Percentiles rank a stretch among this genome's conserved stretches.
Evolutionary conservation across 2,329 filamentous ascomycete genomes (phyloP).

Genomic region (Hymenoscyphus occultus): DNA sequence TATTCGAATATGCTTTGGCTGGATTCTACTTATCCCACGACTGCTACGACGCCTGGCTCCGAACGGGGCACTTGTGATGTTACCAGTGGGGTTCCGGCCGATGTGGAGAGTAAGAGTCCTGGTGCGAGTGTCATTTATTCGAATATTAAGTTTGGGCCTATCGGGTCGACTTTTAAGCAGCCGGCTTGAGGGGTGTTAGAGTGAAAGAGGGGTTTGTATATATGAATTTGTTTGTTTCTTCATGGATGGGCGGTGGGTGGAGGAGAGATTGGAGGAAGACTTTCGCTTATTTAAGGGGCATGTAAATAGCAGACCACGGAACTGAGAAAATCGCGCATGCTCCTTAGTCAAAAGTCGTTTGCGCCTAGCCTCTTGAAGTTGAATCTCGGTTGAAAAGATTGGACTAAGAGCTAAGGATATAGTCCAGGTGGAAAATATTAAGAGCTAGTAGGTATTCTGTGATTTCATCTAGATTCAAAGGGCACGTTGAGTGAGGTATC

Average conservation of each 20-base stretch:
- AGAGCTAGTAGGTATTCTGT: no score
- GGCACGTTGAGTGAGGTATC: no score
- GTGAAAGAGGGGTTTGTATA: background rate
- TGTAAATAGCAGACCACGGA: background rate
- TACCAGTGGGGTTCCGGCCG: slow-evolving; percentile 49
- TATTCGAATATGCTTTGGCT: slow-evolving; percentile 71
- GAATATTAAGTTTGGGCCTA: slow-evolving; percentile 36
- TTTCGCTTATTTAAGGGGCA: background rate
- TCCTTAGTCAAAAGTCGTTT: no score
- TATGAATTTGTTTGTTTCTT: slow-evolving; percentile 2
- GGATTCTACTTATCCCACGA: slow-evolving; percentile 61
- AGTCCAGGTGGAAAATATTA: no score
- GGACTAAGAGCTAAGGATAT: no score
- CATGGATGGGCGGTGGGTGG: background rate
- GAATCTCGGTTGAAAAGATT: no score
- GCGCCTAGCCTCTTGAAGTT: no score
- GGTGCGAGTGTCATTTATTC: slow-evolving; percentile 43
- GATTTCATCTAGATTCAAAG: no score
- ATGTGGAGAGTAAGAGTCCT: slow-evolving; percentile 46
- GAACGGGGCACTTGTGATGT: slow-evolving; percentile 54
- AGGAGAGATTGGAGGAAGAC: background rate
- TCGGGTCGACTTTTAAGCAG: slow-evolving; percentile 33
- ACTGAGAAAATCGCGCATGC: no score
- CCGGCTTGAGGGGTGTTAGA: background rate
- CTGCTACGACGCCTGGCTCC: slow-evolving; percentile 45